Evolutionary conservation across 805 yeast genomes (phyloP).

Genomic region (Suhomyces xylopsoci): DNA sequence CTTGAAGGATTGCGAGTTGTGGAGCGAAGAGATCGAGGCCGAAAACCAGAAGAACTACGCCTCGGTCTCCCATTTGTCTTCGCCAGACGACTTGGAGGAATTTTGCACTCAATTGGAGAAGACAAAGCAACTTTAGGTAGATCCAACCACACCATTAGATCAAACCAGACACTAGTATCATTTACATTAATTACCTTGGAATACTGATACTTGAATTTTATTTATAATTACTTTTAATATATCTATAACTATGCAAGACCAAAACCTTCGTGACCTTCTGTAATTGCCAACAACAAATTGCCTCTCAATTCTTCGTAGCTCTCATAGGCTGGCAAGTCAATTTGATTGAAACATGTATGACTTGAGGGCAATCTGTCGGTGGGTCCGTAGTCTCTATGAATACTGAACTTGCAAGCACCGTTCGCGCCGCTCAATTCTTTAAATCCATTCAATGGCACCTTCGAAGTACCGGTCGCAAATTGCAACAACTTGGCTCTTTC

Average conservation of each 20-base stretch:
- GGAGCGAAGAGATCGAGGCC: conserved; percentile 47
- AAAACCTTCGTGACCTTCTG: conserved; percentile 95
- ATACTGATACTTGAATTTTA: background rate
- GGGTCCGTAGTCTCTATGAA: conserved; percentile 85
- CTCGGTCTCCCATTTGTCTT: conserved; percentile 35
- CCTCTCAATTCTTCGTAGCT: conserved; percentile 83
- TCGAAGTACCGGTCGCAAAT: conserved; percentile 95
- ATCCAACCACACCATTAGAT: too few relatives aligned
- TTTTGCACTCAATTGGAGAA: background rate
- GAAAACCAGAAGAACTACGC: conserved; percentile 39
- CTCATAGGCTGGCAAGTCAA: conserved; percentile 90
- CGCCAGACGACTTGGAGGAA: conserved; percentile 10
- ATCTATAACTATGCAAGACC: conserved; percentile 58
- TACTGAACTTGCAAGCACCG: conserved; percentile 81
- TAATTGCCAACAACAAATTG: conserved; percentile 75
- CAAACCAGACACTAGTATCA: background rate
- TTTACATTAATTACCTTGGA: background rate
- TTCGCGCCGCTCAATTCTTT: conserved; percentile 83
- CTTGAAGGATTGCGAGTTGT: conserved; percentile 53
- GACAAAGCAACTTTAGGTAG: background rate
- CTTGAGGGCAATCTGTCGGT: conserved; percentile 89
- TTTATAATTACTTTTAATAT: background rate
- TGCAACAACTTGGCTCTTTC: conserved; percentile 92
- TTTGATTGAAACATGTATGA: conserved; percentile 95
- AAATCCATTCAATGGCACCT: conserved; percentile 93